These are phyloP conservation scores for Termitomyces sp. DNA, from an alignment of 768 basidiomycete species.

Conservation along the genomic window DNA sequence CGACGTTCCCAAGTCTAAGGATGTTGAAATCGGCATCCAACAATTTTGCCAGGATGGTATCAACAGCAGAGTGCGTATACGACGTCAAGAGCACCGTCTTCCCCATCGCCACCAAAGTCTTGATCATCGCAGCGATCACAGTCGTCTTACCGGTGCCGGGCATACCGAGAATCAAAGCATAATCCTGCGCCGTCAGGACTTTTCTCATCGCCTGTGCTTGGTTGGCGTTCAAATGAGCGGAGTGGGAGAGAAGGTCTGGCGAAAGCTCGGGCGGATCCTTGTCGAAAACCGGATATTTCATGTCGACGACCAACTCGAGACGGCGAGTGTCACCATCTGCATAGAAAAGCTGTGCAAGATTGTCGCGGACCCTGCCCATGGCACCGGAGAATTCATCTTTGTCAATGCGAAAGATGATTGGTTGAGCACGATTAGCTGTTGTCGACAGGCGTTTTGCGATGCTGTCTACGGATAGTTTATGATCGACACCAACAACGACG, in stretches of 20 bases:
- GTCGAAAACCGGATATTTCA: conserved; percentile 64
- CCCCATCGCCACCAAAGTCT: conserved; percentile 69
- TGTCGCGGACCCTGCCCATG: conserved; percentile 86
- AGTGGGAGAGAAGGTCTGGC: conserved; percentile 23
- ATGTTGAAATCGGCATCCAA: conserved; percentile 64
- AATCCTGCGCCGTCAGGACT: conserved; percentile 79
- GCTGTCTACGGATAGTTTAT: conserved; percentile 52
- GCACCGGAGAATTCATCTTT: conserved; percentile 89
- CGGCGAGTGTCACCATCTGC: conserved; percentile 66
- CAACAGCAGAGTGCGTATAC: conserved; percentile 98
- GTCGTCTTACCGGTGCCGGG: conserved; percentile 99
- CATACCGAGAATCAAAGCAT: conserved; percentile 93
- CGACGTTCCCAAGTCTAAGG: conserved; percentile 82
- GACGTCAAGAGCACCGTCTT: conserved; percentile 88
- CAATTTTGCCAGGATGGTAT: conserved; percentile 90
- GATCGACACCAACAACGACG: conserved; percentile 82
- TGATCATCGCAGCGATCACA: conserved; percentile 86
- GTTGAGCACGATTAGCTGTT: not conserved
- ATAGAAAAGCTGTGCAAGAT: conserved; percentile 87
- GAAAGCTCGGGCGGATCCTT: conserved; percentile 16
- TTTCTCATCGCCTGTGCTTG: conserved; percentile 72
- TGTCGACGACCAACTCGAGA: conserved; percentile 78
- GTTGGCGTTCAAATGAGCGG: conserved; percentile 57
- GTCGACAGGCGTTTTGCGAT: conserved; percentile 38
- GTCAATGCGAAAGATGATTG: conserved; percentile 78